Base-by-base conservation (phyloP, 768 basidiomycete genomes). In the Xanthoconium stramineum region DNA sequence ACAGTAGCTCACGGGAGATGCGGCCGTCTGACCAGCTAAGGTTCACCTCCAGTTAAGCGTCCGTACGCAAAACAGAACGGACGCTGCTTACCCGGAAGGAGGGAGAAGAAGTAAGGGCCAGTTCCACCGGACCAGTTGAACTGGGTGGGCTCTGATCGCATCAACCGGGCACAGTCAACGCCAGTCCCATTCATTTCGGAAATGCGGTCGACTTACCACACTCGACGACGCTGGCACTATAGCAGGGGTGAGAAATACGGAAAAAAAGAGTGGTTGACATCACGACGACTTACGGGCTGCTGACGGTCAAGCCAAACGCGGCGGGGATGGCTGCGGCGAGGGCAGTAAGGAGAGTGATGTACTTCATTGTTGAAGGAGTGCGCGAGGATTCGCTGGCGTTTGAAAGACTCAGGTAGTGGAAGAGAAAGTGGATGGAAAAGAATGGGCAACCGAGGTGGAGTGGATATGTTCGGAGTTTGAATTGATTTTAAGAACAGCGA, bases 241-340 rank as follows among this genome's bases (percentile, higher is more conserved):
- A 24, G 5, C 36, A 17, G 8, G 24, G 2, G 29, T 61, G 35
- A 60, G 42, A 12, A 52, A 3, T 15, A 3, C 13, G 9, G 14
- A 19, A 20, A 24, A 53, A 35, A 65, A 65, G 11, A 6, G 30
- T 24, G 11, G 19, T 24, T 6, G 17, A 29, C 11, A 39, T 5
- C 15, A 55, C 17, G 48, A 58, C 39, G 24, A 79, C 86, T 59
- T 65, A 89, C 88, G 86, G 83, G 2, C 86, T 86, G 69, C 89
- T 83, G 65, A 90, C 73, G n/a, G 77, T 83, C 65, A 86, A 63
- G 48, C 60, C 80, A 59, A 74, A 50, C 48, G 62, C 79, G 69
- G 69, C 77, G 40, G 74, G 69, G 12, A 69, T 47, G 19, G 63
- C 47, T 47, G 70, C 65, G 32, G 69, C 58, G 44, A 77, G 53